phyloP scores from a whole-genome alignment of 176 grass and related monocot genomes.

The Eleusine indica region DNA sequence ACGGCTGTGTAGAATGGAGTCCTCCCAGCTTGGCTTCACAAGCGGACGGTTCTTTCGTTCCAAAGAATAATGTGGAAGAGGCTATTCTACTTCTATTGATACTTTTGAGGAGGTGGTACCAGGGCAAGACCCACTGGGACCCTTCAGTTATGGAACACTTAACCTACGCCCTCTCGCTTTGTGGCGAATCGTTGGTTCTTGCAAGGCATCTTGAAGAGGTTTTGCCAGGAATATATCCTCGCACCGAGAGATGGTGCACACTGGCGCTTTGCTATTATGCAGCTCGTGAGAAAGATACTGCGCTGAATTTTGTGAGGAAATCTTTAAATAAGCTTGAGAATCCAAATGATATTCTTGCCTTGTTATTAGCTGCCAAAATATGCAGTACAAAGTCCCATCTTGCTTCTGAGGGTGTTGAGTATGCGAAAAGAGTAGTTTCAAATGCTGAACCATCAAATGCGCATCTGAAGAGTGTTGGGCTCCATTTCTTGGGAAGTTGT shows the following conservation, averaged over 20 bases:
- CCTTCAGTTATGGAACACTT: slow-evolving; percentile 85
- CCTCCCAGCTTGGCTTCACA: slow-evolving; percentile 60
- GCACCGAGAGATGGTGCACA: slow-evolving; percentile 69
- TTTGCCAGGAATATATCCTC: slow-evolving; percentile 76
- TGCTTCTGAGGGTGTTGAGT: slow-evolving; percentile 68
- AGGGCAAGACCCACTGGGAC: slow-evolving; percentile 81
- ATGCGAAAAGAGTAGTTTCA: slow-evolving; percentile 60
- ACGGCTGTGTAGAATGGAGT: slow-evolving; percentile 61
- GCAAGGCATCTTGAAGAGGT: slow-evolving; percentile 77
- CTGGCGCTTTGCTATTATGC: slow-evolving; percentile 84
- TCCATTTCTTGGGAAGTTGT: slow-evolving; percentile 74
- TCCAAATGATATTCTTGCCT: slow-evolving; percentile 68
- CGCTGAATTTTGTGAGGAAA: slow-evolving; percentile 85
- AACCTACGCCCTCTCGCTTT: slow-evolving; percentile 70
- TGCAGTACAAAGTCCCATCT: slow-evolving; percentile 62
- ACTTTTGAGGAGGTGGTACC: slow-evolving; percentile 75
- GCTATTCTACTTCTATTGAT: slow-evolving; percentile 77
- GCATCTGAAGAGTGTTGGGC: slow-evolving; percentile 63
- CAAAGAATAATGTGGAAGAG: slow-evolving; percentile 86
- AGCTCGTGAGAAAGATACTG: slow-evolving; percentile 50
- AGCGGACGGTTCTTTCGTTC: slow-evolving; percentile 71
- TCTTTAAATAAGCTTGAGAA: slow-evolving; percentile 79
- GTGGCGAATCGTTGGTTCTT: slow-evolving; percentile 56
- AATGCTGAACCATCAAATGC: slow-evolving; percentile 40
- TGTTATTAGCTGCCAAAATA: slow-evolving; percentile 78